Percentiles rank a stretch among this genome's conserved stretches.
phyloP scores from a whole-genome alignment of 805 yeast genomes.

The Saccharomycopsis malanga region DNA sequence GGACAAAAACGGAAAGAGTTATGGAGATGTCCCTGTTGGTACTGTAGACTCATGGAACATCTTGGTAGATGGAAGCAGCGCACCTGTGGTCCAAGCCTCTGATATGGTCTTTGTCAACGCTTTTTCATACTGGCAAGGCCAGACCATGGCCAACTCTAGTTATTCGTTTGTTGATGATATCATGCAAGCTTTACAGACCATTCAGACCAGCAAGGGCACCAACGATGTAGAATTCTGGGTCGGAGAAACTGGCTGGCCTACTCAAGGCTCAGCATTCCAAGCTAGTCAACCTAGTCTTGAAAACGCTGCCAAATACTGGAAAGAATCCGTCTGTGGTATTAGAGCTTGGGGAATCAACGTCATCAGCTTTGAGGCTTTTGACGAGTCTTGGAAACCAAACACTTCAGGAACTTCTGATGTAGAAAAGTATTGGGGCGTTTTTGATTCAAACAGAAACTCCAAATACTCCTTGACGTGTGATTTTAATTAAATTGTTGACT shows the following conservation, averaged over 20 bases:
- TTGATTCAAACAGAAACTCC: constrained; percentile 42
- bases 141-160: constrained; percentile 71
- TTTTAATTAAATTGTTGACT: constrained; percentile 32
- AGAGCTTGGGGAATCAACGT: constrained; percentile 96
- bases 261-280: constrained; percentile 71
- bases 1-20: constrained; percentile 78
- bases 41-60: constrained; percentile 96
- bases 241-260: constrained; percentile 98
- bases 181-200: constrained; percentile 90
- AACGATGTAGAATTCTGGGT: constrained; percentile 88
- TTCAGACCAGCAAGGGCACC: constrained; percentile 81
- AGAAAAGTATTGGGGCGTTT: constrained; percentile 95
- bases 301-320: constrained; percentile 80
- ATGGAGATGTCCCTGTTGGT: constrained; percentile 70
- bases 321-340: constrained; percentile 83
- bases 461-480: constrained; percentile 45
- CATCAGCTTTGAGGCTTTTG: constrained; percentile 89
- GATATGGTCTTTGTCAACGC: constrained; percentile 91
- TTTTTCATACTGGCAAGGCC: constrained; percentile 99
- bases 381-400: constrained; percentile 93
- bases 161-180: constrained; percentile 93
- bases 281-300: constrained; percentile 48
- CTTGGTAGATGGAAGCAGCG: constrained; percentile 68
- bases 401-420: constrained; percentile 80
- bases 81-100: constrained; percentile 67